These are phyloP conservation scores for Phytophthora pistaciae DNA, from an alignment of 352 stramenopile species.

Conservation along the genomic window DNA sequence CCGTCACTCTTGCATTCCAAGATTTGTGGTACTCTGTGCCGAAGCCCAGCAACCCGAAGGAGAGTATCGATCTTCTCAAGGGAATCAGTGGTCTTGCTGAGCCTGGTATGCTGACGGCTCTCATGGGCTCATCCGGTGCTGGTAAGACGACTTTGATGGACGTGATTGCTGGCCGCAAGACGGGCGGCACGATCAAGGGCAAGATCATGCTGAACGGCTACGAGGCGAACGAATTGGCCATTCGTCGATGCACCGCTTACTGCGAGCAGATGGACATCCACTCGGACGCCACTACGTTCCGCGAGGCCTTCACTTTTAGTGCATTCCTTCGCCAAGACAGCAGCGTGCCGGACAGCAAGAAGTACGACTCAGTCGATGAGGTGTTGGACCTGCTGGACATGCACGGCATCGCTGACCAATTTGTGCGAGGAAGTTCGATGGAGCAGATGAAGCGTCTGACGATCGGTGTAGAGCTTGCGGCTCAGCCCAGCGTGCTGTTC, in stretches of 20 bases:
- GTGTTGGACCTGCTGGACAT: slow-evolving; percentile 54
- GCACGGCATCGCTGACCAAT: slow-evolving; percentile 88
- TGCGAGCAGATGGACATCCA: slow-evolving; percentile 28
- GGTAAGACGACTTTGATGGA: slow-evolving; percentile 18
- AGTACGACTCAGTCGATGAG: slow-evolving; percentile 44
- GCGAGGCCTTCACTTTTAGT: slow-evolving; percentile 39
- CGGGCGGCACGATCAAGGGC: slow-evolving; percentile 10
- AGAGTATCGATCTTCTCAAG: slow-evolving; percentile 12
- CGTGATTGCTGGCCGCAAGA: slow-evolving; percentile 20
- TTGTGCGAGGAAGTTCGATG: slow-evolving; percentile 44
- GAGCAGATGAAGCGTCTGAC: slow-evolving; percentile 65
- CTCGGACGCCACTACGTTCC: slow-evolving; percentile 15
- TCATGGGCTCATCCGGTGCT: slow-evolving; percentile 13
- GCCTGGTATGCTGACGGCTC: slow-evolving; percentile 13
- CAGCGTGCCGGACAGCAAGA: slow-evolving; percentile 34
- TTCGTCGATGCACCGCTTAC: slow-evolving; percentile 20
- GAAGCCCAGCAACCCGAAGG: slow-evolving; percentile 7
- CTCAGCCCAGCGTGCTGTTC: slow-evolving; percentile 83
- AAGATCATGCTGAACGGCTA: slow-evolving; percentile 17
- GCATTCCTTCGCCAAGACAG: slow-evolving; percentile 70
- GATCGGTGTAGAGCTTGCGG: slow-evolving; percentile 72
- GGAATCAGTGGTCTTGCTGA: slow-evolving; percentile 14
- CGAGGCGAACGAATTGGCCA: slow-evolving; percentile 15
- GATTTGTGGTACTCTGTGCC: slow-evolving; percentile 21
- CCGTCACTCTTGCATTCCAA: slow-evolving; percentile 16